phyloP scores from a whole-genome alignment of 108 stramenopile species.

The Cyclotella kingstonii region DNA sequence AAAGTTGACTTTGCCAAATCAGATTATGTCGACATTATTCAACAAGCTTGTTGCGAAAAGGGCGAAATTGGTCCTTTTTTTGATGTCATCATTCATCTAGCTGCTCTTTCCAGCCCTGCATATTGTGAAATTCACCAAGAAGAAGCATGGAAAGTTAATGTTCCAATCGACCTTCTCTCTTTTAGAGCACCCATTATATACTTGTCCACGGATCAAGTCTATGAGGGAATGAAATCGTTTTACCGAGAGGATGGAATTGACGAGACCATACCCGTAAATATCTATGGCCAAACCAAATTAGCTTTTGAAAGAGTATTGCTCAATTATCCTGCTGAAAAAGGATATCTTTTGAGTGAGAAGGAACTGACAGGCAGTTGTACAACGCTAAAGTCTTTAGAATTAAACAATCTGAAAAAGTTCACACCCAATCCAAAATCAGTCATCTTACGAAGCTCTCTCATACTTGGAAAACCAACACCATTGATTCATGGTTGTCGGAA shows the following conservation, averaged over 20 bases:
- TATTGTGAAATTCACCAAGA: conserved; percentile 55
- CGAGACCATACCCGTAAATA: conserved; percentile 54
- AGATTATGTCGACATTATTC: conserved; percentile 2
- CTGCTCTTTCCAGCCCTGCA: conserved; percentile 61
- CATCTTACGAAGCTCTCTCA: conserved; percentile 67
- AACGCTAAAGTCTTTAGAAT: not conserved
- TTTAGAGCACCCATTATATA: conserved; percentile 40
- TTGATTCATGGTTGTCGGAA: conserved; percentile 39
- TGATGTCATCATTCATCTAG: conserved; percentile 72
- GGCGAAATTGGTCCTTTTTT: too few relatives aligned
- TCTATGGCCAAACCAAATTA: conserved; percentile 66
- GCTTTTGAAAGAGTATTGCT: conserved; percentile 55
- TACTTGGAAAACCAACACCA: conserved; percentile 64
- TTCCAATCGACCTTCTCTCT: conserved; percentile 48
- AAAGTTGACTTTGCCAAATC: conserved; percentile 11
- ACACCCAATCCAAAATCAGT: conserved; percentile 9
- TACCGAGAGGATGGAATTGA: conserved; percentile 48
- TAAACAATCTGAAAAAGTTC: not conserved
- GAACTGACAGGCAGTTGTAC: conserved; percentile 16
- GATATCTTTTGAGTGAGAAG: conserved; percentile 1
- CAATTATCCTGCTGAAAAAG: not conserved
- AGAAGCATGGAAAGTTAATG: conserved; percentile 51
- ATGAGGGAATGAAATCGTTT: conserved; percentile 51
- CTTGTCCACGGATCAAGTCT: conserved; percentile 86
- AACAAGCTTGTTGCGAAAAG: not conserved